Conservation (phyloP, 148 eudicot genomes). For the Salicornia ramosissima region DNA sequence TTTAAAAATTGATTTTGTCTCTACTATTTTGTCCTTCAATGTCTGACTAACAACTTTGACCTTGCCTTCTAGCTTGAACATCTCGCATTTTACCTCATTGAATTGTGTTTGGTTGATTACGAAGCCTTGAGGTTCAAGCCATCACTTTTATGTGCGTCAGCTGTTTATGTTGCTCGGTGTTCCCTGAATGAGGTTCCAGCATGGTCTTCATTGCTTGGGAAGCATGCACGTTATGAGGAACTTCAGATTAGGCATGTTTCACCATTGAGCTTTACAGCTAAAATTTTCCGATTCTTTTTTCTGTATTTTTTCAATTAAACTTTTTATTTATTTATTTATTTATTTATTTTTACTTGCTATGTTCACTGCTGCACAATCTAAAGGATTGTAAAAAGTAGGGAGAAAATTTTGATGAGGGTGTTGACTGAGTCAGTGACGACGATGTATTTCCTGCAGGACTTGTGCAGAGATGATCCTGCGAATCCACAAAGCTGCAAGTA, state of each 20-base stretch:
- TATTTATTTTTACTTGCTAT: too few relatives aligned
- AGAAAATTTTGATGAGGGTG: too few relatives aligned
- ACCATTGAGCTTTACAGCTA: not conserved
- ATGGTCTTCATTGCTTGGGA: constrained; percentile 66
- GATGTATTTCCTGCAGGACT: constrained; percentile 40
- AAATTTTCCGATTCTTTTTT: not conserved
- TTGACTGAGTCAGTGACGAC: not conserved
- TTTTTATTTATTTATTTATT: too few relatives aligned
- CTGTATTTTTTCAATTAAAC: not conserved
- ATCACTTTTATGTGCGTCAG: constrained; percentile 81
- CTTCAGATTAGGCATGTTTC: constrained; percentile 52
- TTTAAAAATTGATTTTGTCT: not conserved
- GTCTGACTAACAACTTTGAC: constrained; percentile 4
- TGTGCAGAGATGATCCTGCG: constrained; percentile 68
- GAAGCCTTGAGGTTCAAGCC: constrained; percentile 73
- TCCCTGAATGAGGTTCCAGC: constrained; percentile 52
- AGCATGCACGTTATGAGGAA: constrained; percentile 56
- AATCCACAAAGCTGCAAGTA: constrained; percentile 64
- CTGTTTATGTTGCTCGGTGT: constrained; percentile 75
- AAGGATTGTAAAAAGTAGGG: too few relatives aligned
- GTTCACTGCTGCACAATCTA: too few relatives aligned
- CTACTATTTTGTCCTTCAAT: not conserved
- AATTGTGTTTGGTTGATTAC: constrained; percentile 71
- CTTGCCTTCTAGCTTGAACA: constrained; percentile 55
- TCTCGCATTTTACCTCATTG: constrained; percentile 88